These are phyloP conservation scores for Colletotrichum ledebouriae DNA, from an alignment of 2,329 filamentous ascomycete species.

Conservation along the genomic window DNA sequence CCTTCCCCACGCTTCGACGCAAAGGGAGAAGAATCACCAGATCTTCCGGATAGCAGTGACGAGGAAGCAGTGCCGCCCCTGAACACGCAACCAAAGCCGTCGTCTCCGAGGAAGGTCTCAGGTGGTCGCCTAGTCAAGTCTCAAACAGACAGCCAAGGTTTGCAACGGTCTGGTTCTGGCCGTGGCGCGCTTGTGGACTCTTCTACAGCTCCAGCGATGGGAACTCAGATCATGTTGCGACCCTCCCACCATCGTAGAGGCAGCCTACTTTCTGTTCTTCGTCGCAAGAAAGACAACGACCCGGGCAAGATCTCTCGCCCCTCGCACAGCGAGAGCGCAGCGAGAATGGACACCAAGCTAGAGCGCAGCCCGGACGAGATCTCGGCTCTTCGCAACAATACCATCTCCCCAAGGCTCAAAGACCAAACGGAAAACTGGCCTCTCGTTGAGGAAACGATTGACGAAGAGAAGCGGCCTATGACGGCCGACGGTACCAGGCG, in stretches of 20 bases:
- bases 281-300: slow-evolving; percentile 72
- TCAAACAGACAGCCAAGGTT: slow-evolving; percentile 43
- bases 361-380: slow-evolving; percentile 71
- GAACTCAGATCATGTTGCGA: slow-evolving; percentile 44
- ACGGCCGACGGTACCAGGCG: slow-evolving; percentile 51
- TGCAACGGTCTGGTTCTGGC: slow-evolving; percentile 59
- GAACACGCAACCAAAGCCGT: slow-evolving; percentile 41
- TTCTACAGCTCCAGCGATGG: slow-evolving; percentile 44
- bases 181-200: slow-evolving; percentile 51
- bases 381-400: slow-evolving; percentile 57
- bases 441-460: slow-evolving; percentile 51
- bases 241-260: slow-evolving; percentile 56
- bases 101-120: slow-evolving; percentile 42
- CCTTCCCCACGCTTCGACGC: slow-evolving; percentile 57
- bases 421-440: slow-evolving; percentile 61
- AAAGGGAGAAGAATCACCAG: slow-evolving; percentile 64
- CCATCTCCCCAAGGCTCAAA: slow-evolving; percentile 45
- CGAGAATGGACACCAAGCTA: slow-evolving; percentile 72
- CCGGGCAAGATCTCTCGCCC: slow-evolving; percentile 66
- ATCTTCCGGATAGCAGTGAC: slow-evolving; percentile 72
- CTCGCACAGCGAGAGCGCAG: slow-evolving; percentile 67
- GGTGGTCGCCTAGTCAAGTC: slow-evolving; percentile 42
- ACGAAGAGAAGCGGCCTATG: slow-evolving; percentile 49
- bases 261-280: slow-evolving; percentile 72
- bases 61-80: slow-evolving; percentile 48